Conservation (phyloP, 768 basidiomycete genomes). For the Nidularia pulvinata region DNA sequence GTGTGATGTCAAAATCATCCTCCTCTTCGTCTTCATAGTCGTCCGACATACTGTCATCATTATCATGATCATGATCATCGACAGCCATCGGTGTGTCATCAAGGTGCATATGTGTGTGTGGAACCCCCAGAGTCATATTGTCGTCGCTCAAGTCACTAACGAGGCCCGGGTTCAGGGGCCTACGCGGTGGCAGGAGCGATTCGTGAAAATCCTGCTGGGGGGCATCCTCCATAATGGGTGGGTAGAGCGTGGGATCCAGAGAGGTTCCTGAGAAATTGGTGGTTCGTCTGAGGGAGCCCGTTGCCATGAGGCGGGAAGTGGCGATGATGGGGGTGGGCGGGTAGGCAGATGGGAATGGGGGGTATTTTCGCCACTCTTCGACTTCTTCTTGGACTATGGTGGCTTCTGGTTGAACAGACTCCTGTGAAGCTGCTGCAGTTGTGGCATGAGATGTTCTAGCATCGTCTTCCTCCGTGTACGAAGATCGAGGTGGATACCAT, state of each 20-base stretch:
- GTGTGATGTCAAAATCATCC: conserved; percentile 65
- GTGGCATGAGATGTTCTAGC: too few relatives aligned
- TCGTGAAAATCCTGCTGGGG: conserved; percentile 60
- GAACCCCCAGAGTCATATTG: conserved; percentile 34
- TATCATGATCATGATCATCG: conserved; percentile 16
- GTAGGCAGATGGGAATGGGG: conserved; percentile 77
- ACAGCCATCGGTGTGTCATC: neutral
- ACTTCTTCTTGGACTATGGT: conserved; percentile 20
- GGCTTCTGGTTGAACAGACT: conserved; percentile 3
- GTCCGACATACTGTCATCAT: conserved; percentile 24
- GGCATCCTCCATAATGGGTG: conserved; percentile 38
- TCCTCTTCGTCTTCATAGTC: conserved; percentile 45
- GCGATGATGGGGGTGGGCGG: conserved; percentile 63
- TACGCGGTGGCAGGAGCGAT: conserved; percentile 70
- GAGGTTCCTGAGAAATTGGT: neutral
- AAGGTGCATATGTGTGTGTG: conserved; percentile 3
- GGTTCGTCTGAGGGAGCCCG: conserved; percentile 19
- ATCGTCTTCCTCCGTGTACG: conserved; percentile 33
- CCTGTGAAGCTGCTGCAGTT: conserved; percentile 1
- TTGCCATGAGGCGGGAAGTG: conserved; percentile 18
- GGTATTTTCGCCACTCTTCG: conserved; percentile 78
- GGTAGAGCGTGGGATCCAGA: conserved; percentile 15
- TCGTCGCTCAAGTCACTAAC: conserved; percentile 64
- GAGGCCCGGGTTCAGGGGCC: conserved; percentile 58
- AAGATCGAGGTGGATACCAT: conserved; percentile 60